Conservation (phyloP, 1,284 basidiomycete species). For the Cryptococcus sp. region DNA sequence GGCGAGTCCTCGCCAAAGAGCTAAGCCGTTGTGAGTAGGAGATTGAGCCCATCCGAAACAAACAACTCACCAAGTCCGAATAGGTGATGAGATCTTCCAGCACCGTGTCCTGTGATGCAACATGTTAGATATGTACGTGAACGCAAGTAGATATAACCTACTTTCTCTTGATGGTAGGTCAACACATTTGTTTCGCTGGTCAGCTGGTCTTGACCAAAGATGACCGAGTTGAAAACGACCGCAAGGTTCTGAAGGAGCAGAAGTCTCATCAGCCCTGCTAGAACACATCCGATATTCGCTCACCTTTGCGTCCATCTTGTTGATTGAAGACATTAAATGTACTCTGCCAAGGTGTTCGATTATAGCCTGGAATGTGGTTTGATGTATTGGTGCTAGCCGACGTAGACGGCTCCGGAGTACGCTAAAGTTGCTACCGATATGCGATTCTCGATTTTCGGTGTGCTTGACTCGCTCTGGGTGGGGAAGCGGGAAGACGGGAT, state of each 20-base stretch:
- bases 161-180: conserved; percentile 70
- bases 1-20: conserved; percentile 48
- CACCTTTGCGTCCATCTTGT: conserved; percentile 88
- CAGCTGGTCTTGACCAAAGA: conserved; percentile 87
- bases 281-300: conserved; percentile 43
- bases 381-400: conserved; percentile 80
- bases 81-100: conserved; percentile 84
- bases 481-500: conserved; percentile 85
- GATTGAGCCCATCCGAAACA: not conserved
- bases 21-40: conserved; percentile 2
- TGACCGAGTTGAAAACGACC: conserved; percentile 74
- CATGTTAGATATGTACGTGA: conserved; percentile 3
- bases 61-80: conserved; percentile 50
- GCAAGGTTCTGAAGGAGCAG: conserved; percentile 63
- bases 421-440: conserved; percentile 69
- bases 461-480: conserved; percentile 81
- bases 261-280: conserved; percentile 35
- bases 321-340: conserved; percentile 66
- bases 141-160: conserved; percentile 39
- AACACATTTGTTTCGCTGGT: conserved; percentile 72
- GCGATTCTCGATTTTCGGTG: conserved; percentile 73
- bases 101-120: conserved; percentile 66
- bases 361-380: conserved; percentile 82
- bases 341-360: conserved; percentile 85
- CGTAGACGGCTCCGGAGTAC: conserved; percentile 77